Percentiles rank a stretch among this genome's conserved stretches.
Conservation (phyloP, 2,329 filamentous ascomycete genomes). For the Curvularia sp. region DNA sequence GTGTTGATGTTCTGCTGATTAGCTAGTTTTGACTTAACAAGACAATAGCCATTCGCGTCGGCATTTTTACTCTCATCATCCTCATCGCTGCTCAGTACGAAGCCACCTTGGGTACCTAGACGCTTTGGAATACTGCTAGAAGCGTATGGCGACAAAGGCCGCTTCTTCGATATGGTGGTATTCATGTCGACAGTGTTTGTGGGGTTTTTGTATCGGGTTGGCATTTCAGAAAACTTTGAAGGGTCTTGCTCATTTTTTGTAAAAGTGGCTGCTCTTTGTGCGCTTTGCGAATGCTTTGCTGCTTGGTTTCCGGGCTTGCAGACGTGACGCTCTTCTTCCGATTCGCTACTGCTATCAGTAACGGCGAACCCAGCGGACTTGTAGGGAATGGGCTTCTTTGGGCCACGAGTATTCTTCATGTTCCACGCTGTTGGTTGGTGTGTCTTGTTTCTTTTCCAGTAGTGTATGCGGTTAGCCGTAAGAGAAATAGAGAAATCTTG, state of each 20-base stretch:
- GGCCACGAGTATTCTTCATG: too few relatives aligned
- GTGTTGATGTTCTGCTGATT: too few relatives aligned
- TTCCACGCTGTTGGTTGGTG: too few relatives aligned
- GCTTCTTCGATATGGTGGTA: neutral
- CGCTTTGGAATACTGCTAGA: constrained; percentile 6
- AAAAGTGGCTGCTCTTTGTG: neutral
- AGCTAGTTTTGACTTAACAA: neutral
- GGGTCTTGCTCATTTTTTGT: neutral
- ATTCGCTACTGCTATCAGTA: neutral
- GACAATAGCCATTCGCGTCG: neutral
- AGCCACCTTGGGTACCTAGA: constrained; percentile 17
- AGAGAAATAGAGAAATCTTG: neutral
- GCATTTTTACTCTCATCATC: neutral
- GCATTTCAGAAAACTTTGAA: neutral
- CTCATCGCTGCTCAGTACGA: constrained; percentile 19
- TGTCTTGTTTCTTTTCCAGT: too few relatives aligned
- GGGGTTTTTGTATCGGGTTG: neutral
- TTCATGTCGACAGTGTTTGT: too few relatives aligned
- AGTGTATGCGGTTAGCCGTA: neutral
- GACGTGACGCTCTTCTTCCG: neutral
- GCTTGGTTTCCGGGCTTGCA: neutral
- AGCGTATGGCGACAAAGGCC: neutral
- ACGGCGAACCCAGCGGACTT: neutral
- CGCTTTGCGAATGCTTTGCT: neutral
- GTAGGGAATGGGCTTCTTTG: neutral